A percentile compares a stretch with the other conserved stretches of the same genome.
These are phyloP conservation scores for Glebionis coronaria DNA, from an alignment of 129 eudicot genomes.

Conservation along the genomic window DNA sequence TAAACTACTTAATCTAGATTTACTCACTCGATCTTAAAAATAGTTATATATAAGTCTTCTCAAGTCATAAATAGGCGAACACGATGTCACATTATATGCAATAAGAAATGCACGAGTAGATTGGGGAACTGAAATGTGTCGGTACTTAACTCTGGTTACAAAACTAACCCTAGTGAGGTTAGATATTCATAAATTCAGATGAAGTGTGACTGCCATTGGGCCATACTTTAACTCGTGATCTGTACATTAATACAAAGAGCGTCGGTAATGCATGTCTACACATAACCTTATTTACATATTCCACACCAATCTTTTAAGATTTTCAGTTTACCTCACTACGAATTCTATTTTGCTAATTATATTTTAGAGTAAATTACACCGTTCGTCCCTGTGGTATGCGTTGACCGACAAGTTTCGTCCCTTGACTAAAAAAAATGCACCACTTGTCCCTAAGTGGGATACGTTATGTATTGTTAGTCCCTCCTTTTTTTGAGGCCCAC, in stretches of 20 bases:
- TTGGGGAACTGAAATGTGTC: conserved; percentile 35
- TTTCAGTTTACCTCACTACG: neutral
- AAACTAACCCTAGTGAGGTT: conserved; percentile 21
- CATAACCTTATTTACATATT: conserved; percentile 18
- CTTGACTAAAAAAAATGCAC: no score
- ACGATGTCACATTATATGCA: no score
- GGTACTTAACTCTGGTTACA: conserved; percentile 55
- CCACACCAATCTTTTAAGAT: neutral
- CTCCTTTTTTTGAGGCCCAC: no score
- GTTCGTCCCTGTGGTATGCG: no score
- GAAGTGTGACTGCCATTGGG: conserved; percentile 22
- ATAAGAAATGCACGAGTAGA: neutral
- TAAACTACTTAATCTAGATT: no score
- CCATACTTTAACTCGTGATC: conserved; percentile 24
- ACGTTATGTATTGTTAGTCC: no score
- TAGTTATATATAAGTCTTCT: no score
- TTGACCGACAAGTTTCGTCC: no score
- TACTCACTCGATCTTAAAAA: no score
- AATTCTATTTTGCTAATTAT: neutral
- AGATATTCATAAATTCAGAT: conserved; percentile 16
- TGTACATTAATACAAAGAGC: conserved; percentile 41
- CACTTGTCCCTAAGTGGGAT: no score
- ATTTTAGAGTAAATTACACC: no score
- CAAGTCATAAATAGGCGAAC: no score
- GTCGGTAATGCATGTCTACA: conserved; percentile 72